phyloP scores from a whole-genome alignment of 352 stramenopile genomes.

The Pythium scleroteichum region DNA sequence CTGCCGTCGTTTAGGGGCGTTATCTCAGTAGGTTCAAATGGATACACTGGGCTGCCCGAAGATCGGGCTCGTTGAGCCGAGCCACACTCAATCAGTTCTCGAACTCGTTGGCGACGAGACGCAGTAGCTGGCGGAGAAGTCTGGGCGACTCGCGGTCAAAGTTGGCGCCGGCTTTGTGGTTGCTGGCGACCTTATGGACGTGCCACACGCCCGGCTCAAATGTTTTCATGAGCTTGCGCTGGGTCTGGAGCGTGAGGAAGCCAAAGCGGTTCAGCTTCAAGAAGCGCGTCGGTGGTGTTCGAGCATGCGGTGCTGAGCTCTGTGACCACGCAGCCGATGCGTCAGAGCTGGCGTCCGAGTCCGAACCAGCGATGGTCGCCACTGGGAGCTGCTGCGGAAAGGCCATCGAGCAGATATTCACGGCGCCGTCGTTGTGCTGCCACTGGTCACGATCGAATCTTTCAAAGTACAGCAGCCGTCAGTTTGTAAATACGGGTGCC shows the following conservation, averaged over 20 bases:
- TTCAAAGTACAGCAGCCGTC: no score
- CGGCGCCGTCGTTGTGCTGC: slow-evolving; percentile 65
- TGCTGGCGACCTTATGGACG: slow-evolving; percentile 24
- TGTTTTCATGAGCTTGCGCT: background rate
- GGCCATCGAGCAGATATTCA: slow-evolving; percentile 76
- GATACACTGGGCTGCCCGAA: slow-evolving; percentile 8
- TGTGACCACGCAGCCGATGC: slow-evolving; percentile 13
- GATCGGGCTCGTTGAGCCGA: background rate
- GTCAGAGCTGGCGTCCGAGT: slow-evolving; percentile 14
- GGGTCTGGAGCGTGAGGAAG: background rate
- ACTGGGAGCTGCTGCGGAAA: slow-evolving; percentile 5
- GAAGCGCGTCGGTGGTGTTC: background rate
- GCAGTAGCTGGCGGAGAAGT: slow-evolving; percentile 27
- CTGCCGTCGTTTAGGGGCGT: background rate
- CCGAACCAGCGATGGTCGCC: background rate
- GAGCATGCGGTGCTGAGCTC: background rate
- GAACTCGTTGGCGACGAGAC: slow-evolving; percentile 26
- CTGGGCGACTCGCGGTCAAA: slow-evolving; percentile 23
- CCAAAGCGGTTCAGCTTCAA: background rate
- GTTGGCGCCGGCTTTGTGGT: slow-evolving; percentile 32
- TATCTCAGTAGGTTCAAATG: slow-evolving; percentile 11
- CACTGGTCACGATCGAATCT: slow-evolving; percentile 57
- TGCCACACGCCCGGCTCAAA: slow-evolving; percentile 26
- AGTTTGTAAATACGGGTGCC: no score
- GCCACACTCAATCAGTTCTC: slow-evolving; percentile 7